Evolutionary conservation across 2,329 filamentous ascomycete species (phyloP), one percentile per base, ranked within the genome.

Genomic region (Coleophoma crateriformis): DNA sequence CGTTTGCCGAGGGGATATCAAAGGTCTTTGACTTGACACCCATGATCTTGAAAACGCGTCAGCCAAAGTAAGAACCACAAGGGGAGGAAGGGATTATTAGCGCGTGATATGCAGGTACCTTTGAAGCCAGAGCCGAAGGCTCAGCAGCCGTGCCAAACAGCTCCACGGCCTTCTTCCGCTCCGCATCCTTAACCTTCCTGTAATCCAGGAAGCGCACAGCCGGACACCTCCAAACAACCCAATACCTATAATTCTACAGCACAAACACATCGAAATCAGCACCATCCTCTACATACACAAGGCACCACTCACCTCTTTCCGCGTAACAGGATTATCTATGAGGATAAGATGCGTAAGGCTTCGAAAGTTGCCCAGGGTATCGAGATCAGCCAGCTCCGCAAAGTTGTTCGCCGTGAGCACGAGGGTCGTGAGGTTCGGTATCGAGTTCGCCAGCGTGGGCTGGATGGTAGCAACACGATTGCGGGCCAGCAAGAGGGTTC

Each of bases 181-280:
- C 94, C 0, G 79, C 83, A 56, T 94, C 82, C 69, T 90, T 95
- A 45, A 99, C 90, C 70, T 95, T 96, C 60, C 83, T 78, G 67
- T 90, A 96, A 70, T 99, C 94, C 45, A 99, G 78, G 69, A 96
- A 97, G 41, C 92, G 85, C 40, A 99, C 83, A 4, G 77, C 79
- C 1, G 90, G 90, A 65, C 87, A 89, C 55, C 85, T 82, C 87
- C 88, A 96, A 53, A 99, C 80, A 27, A 96, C 74, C 86, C 89
- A 99, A 67, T 87, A 86, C 47, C 94, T 86, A 72, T 97, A 99
- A 70, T 96, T 75, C 90, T 96, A 61, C 46, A 27, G 27, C 27
- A 27, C 27, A 27, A 7, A 27, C 19, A 19, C 19, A 19, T 3
- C 19, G 5, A 4, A 27, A 27, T 27, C 27, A 27, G 27, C 27